A percentile compares a stretch with the other conserved stretches of the same genome.
phyloP scores from a whole-genome alignment of 805 yeast genomes.

The Sugiyamaella qingdaonensis region DNA sequence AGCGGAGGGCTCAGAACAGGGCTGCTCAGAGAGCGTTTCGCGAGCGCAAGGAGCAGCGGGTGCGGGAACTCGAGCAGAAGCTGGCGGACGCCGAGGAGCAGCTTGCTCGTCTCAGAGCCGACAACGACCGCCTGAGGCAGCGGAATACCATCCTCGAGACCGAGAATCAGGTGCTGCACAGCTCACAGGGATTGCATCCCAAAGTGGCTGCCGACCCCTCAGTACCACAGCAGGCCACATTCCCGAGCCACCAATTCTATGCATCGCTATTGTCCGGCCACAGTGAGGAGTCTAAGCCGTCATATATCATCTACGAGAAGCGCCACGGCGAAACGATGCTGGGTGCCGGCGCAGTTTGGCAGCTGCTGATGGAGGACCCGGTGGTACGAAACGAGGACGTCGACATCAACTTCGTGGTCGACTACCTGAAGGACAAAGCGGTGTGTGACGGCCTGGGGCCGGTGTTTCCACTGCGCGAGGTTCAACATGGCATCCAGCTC shows the following conservation, averaged over 20 bases:
- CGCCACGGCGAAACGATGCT: conserved; percentile 46
- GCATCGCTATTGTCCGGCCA: conserved; percentile 15
- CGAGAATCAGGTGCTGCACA: conserved; percentile 56
- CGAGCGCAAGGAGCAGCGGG: conserved; percentile 69
- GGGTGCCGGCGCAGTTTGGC: conserved; percentile 82
- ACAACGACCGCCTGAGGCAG: conserved; percentile 49
- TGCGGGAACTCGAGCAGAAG: conserved; percentile 62
- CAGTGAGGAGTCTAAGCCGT: conserved; percentile 17
- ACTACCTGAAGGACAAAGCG: conserved; percentile 59
- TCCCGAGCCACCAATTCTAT: conserved; percentile 21
- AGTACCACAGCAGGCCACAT: conserved; percentile 13
- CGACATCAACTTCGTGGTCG: conserved; percentile 58
- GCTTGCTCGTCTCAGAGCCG: conserved; percentile 42
- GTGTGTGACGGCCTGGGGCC: conserved; percentile 73
- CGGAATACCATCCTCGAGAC: conserved; percentile 54
- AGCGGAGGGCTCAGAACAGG: conserved; percentile 73
- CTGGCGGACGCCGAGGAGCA: conserved; percentile 55
- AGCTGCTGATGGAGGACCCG: conserved; percentile 54
- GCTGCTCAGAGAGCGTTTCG: conserved; percentile 87
- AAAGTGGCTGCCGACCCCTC: conserved; percentile 4
- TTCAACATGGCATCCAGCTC: conserved; percentile 21
- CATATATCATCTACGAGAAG: conserved; percentile 19
- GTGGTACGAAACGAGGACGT: conserved; percentile 33
- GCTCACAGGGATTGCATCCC: conserved; percentile 23
- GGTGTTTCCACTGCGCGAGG: conserved; percentile 23